A percentile compares a stretch with the other conserved stretches of the same genome.
Conservation (phyloP, 805 yeast genomes). For the Ogataea siamensis region DNA sequence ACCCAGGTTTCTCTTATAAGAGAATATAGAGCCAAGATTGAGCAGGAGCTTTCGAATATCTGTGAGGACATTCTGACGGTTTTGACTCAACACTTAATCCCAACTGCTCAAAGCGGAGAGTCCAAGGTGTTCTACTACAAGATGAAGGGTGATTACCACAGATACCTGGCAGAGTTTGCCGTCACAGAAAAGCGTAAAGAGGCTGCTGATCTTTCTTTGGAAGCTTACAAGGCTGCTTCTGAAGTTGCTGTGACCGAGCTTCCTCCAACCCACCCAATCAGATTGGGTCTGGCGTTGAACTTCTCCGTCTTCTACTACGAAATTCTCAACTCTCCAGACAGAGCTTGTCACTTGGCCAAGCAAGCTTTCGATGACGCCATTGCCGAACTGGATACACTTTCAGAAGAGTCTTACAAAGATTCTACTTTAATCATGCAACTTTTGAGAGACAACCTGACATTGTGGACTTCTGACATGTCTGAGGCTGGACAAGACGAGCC, state of each 20-base stretch:
- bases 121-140: slow-evolving; percentile 97
- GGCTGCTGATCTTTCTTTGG: slow-evolving; percentile 89
- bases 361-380: slow-evolving; percentile 99
- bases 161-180: slow-evolving; percentile 97
- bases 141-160: slow-evolving; percentile 99
- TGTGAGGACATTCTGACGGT: slow-evolving; percentile 92
- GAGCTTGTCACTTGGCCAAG: slow-evolving; percentile 98
- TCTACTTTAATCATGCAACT: slow-evolving; percentile 98
- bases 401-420: slow-evolving; percentile 98
- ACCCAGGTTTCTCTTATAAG: slow-evolving; percentile 85
- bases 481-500: slow-evolving; percentile 69
- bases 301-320: slow-evolving; percentile 98
- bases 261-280: slow-evolving; percentile 98
- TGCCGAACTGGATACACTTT: slow-evolving; percentile 95
- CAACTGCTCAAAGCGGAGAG: slow-evolving; percentile 94
- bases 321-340: slow-evolving; percentile 96
- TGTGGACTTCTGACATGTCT: slow-evolving; percentile 95
- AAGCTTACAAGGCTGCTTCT: slow-evolving; percentile 92
- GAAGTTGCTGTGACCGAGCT: slow-evolving; percentile 96
- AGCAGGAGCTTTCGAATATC: slow-evolving; percentile 85
- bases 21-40: slow-evolving; percentile 93
- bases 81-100: slow-evolving; percentile 84
- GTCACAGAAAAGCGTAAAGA: slow-evolving; percentile 86
- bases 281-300: slow-evolving; percentile 96
- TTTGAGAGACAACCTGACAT: slow-evolving; percentile 95